A percentile compares a stretch with the other conserved stretches of the same genome.
Evolutionary conservation across 2,329 filamentous ascomycete species (phyloP).

Genomic region (Thielaviopsis populi): DNA sequence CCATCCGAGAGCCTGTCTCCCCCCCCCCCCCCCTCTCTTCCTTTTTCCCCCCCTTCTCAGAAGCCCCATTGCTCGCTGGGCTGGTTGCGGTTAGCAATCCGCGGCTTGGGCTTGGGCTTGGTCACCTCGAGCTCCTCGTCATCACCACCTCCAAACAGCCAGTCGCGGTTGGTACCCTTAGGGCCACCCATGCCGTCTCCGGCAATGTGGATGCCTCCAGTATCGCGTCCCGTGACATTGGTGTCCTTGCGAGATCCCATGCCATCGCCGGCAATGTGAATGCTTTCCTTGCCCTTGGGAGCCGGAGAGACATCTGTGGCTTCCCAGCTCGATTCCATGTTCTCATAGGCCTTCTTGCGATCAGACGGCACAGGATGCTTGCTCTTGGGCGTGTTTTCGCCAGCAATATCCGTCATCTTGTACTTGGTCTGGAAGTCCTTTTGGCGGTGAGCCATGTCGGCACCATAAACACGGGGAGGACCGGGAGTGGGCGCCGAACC

Average conservation of each 20-base stretch:
- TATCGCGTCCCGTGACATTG: conserved; percentile 18
- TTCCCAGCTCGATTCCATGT: conserved; percentile 53
- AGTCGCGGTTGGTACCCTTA: conserved; percentile 39
- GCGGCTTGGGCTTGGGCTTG: conserved; percentile 20
- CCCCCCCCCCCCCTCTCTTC: background rate
- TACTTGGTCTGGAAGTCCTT: conserved; percentile 64
- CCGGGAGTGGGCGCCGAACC: conserved; percentile 27
- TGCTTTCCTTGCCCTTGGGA: conserved; percentile 17
- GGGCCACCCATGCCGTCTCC: conserved; percentile 54
- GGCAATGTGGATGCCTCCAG: conserved; percentile 31
- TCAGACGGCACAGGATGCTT: conserved; percentile 38
- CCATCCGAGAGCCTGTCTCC: background rate
- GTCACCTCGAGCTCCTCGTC: conserved; percentile 25
- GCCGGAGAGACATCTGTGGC: conserved; percentile 39
- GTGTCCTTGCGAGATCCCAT: conserved; percentile 38
- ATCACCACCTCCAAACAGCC: conserved; percentile 41
- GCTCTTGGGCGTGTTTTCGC: conserved; percentile 31
- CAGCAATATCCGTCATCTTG: conserved; percentile 52
- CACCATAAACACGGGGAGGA: conserved; percentile 23
- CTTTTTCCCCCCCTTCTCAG: conserved; percentile 21
- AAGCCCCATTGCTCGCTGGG: conserved; percentile 33
- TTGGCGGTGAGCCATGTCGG: conserved; percentile 15
- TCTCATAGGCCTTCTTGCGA: conserved; percentile 54
- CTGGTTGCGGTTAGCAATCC: conserved; percentile 28
- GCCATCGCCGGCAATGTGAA: conserved; percentile 36